phyloP scores from a whole-genome alignment of 2,329 filamentous ascomycete genomes.

The Colletotrichum chrysophilum region DNA sequence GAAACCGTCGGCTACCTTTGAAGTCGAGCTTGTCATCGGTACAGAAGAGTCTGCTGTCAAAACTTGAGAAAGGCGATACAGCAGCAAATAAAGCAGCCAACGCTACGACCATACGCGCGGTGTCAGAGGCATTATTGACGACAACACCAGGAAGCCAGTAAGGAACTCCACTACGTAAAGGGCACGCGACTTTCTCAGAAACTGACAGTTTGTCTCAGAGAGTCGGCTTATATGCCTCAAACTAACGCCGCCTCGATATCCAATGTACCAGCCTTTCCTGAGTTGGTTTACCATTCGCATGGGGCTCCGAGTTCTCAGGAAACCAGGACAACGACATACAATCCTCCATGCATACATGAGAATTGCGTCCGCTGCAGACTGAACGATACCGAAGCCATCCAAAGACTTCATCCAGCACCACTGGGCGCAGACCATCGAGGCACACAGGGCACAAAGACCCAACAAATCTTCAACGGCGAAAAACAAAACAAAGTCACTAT shows the following conservation, averaged over 20 bases:
- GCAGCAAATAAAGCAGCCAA: no score
- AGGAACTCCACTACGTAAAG: accelerated
- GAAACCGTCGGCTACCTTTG: accelerated
- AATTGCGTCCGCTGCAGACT: no score
- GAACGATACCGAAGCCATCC: no score
- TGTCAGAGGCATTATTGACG: accelerated
- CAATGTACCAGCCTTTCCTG: no score
- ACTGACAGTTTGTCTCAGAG: no score
- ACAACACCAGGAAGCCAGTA: accelerated
- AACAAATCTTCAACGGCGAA: neutral
- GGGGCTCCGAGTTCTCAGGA: no score
- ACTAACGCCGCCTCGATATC: no score
- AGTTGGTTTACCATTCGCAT: accelerated
- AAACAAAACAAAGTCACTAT: conserved; percentile 18
- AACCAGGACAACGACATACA: accelerated
- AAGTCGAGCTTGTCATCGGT: neutral
- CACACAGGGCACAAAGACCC: neutral
- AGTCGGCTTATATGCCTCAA: no score
- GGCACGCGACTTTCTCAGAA: accelerated
- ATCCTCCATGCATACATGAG: accelerated
- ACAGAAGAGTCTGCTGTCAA: no score
- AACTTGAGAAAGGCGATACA: no score
- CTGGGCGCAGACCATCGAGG: no score
- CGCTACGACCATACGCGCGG: accelerated
- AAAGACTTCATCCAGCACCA: no score